Conservation (phyloP, 495 filamentous ascomycete genomes). For the Xylaria intraflava region DNA sequence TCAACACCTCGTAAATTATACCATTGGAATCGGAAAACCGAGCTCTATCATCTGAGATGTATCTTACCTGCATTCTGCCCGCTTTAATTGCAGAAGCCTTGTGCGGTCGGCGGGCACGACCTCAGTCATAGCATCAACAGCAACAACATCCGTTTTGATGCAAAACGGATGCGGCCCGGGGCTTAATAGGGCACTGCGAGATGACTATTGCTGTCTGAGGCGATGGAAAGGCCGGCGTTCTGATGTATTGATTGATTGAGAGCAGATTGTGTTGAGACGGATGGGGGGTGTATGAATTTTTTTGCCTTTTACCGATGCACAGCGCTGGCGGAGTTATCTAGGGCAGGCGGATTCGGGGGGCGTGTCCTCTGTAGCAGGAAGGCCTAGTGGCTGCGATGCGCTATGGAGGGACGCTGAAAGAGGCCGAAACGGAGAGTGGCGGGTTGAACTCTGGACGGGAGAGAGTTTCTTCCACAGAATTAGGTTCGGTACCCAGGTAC, state of each 20-base stretch:
- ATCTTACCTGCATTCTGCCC: slow-evolving; percentile 44
- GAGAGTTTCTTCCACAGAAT: too few relatives aligned
- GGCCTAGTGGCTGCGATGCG: not conserved
- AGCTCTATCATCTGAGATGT: slow-evolving; percentile 34
- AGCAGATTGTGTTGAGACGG: slow-evolving; percentile 10
- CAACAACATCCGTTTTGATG: slow-evolving; percentile 53
- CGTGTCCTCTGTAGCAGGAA: slow-evolving; percentile 7
- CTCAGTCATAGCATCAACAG: slow-evolving; percentile 52
- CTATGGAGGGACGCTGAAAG: not conserved
- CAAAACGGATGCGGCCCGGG: slow-evolving; percentile 43
- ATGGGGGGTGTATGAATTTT: slow-evolving; percentile 18
- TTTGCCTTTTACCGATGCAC: slow-evolving; percentile 15
- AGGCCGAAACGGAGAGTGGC: too few relatives aligned
- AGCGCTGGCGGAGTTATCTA: slow-evolving; percentile 3
- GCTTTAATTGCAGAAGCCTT: slow-evolving; percentile 49
- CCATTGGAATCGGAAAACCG: slow-evolving; percentile 40
- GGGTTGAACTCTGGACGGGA: too few relatives aligned
- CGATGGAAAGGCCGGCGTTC: slow-evolving; percentile 48
- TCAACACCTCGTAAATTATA: slow-evolving; percentile 32
- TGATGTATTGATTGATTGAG: slow-evolving; percentile 41
- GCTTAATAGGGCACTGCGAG: slow-evolving; percentile 27
- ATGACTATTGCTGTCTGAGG: slow-evolving; percentile 29
- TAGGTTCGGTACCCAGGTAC: too few relatives aligned
- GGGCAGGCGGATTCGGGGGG: slow-evolving; percentile 4
- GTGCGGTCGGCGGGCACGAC: slow-evolving; percentile 49